Evolutionary conservation across 495 filamentous ascomycete species (phyloP).

Genomic region (Penicillium bovifimosum): DNA sequence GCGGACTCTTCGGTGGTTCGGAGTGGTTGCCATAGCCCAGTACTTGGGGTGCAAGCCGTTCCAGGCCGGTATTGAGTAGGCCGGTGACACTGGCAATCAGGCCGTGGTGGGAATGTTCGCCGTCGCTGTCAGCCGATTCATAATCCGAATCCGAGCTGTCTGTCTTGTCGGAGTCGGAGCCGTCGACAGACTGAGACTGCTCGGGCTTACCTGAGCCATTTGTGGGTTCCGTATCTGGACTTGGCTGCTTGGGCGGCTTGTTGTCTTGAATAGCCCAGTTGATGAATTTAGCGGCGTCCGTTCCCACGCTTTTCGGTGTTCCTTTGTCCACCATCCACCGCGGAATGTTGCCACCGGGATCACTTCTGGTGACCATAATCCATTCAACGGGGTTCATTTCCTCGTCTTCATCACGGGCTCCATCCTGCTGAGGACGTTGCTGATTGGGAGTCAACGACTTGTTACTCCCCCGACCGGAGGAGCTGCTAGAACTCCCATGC

Average conservation of each 20-base stretch:
- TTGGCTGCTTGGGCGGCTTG: constrained; percentile 36
- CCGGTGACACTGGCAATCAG: constrained; percentile 43
- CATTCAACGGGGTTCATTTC: constrained; percentile 75
- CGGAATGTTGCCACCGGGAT: constrained; percentile 88
- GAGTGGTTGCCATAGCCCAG: constrained; percentile 43
- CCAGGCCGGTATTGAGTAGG: constrained; percentile 35
- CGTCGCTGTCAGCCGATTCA: constrained; percentile 10
- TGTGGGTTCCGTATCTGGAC: constrained; percentile 9
- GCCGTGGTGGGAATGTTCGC: constrained; percentile 28
- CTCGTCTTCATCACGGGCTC: constrained; percentile 38
- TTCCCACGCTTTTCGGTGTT: constrained; percentile 76
- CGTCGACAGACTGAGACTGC: constrained; percentile 12
- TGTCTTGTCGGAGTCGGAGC: constrained; percentile 3
- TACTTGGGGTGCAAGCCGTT: constrained; percentile 44
- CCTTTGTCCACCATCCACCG: constrained; percentile 92
- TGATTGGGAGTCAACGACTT: neutral
- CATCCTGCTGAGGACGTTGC: constrained; percentile 30
- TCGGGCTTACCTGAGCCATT: constrained; percentile 8
- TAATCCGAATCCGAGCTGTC: constrained; percentile 13
- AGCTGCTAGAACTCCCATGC: neutral
- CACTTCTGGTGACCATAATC: constrained; percentile 94
- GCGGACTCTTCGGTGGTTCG: constrained; percentile 13
- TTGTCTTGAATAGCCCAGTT: constrained; percentile 66
- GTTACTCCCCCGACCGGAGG: neutral
- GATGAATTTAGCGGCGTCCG: constrained; percentile 79